Evolutionary conservation across 23 red algal genomes (phyloP).

Genomic region (Gracilaria caudata): DNA sequence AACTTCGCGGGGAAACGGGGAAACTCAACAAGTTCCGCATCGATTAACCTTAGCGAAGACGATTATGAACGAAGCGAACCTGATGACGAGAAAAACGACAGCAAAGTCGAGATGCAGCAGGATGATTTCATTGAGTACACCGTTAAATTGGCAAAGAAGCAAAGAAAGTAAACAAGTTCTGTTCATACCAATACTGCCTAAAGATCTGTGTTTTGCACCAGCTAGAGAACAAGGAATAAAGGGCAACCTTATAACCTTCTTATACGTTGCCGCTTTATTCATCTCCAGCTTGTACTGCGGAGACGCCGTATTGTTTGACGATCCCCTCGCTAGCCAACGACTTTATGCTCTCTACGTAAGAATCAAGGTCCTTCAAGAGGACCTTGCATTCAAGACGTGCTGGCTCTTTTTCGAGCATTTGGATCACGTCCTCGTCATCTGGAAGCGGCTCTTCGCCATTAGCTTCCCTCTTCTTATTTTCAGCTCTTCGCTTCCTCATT

Average conservation of each 20-base stretch:
- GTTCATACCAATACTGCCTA: not conserved
- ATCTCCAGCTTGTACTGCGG: constrained; percentile 69
- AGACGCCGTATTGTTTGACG: constrained; percentile 77
- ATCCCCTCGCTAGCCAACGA: constrained; percentile 75
- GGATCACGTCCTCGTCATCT: constrained; percentile 79
- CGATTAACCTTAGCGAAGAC: constrained; percentile 17
- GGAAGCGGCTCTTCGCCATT: constrained; percentile 83
- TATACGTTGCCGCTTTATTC: too few species aligned
- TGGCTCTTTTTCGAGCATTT: constrained; percentile 78
- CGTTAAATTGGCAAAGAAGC: constrained; percentile 25
- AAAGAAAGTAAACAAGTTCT: constrained; percentile 5
- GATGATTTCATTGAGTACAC: constrained; percentile 36
- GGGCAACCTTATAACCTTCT: too few species aligned
- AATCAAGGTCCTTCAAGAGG: constrained; percentile 73
- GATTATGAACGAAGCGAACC: not conserved
- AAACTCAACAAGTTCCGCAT: not conserved
- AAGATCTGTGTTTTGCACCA: too few species aligned
- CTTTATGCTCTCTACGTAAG: constrained; percentile 76
- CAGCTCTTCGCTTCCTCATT: constrained; percentile 84
- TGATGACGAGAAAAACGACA: not conserved
- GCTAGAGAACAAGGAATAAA: too few species aligned
- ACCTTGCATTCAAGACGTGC: constrained; percentile 82
- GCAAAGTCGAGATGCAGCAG: constrained; percentile 1
- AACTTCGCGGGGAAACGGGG: not conserved
- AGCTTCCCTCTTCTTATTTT: constrained; percentile 64